phyloP scores from a whole-genome alignment of 2,329 filamentous ascomycete species.

The Hortaea werneckii region DNA sequence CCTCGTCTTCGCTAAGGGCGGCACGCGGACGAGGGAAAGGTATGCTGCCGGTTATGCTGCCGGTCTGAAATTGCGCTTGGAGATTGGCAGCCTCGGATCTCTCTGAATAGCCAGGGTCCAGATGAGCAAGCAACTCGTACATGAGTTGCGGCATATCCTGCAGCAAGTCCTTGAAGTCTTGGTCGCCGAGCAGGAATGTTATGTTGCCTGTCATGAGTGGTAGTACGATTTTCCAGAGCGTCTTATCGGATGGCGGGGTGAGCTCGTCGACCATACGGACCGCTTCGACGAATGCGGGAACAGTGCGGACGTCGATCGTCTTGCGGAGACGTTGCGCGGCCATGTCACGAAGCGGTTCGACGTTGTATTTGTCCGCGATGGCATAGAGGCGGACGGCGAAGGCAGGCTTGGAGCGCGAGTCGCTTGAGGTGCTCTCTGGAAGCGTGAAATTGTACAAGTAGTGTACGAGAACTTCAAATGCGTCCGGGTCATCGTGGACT shows the following conservation, averaged over 20 bases:
- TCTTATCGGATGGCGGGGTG: not conserved
- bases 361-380: slow-evolving; percentile 30
- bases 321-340: slow-evolving; percentile 1
- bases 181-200: not conserved
- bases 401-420: slow-evolving; percentile 1
- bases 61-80: no score
- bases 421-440: slow-evolving; percentile 5
- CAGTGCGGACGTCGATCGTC: not conserved
- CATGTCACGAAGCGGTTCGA: slow-evolving; percentile 18
- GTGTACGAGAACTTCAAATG: slow-evolving; percentile 8
- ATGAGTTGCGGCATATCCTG: not conserved
- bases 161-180: not conserved
- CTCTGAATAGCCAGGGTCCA: no score
- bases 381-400: slow-evolving; percentile 27
- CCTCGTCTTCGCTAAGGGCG: no score
- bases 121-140: not conserved
- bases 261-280: not conserved
- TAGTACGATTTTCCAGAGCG: not conserved
- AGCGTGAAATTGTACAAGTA: slow-evolving; percentile 15
- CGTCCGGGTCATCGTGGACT: slow-evolving; percentile 10
- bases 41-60: no score
- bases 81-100: no score
- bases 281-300: not conserved
- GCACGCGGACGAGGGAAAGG: no score
- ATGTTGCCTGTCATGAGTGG: not conserved